These are phyloP conservation scores for Fagus sylvatica DNA, from an alignment of 306 rosid species.

Conservation along the genomic window DNA sequence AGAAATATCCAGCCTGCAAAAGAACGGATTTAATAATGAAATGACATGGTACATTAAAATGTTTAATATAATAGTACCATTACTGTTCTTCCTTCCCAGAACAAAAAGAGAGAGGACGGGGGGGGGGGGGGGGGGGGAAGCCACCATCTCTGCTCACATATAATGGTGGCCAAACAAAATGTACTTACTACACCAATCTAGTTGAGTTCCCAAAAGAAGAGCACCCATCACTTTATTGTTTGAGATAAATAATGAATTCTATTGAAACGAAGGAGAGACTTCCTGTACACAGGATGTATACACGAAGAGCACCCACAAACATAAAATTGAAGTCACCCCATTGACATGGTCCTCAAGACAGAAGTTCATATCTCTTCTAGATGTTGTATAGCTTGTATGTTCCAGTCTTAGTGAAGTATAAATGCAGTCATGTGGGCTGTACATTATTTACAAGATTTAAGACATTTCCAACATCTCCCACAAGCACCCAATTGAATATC, in stretches of 20 bases:
- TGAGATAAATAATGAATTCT: too few species aligned
- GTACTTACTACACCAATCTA: not conserved
- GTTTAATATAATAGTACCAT: not conserved
- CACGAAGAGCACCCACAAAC: too few species aligned
- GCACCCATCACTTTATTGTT: not conserved
- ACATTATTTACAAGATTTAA: not conserved
- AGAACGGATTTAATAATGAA: conserved; percentile 10
- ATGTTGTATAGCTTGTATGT: not conserved
- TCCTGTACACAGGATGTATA: too few species aligned
- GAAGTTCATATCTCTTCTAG: not conserved
- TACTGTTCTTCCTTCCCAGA: not conserved
- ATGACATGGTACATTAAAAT: conserved; percentile 1
- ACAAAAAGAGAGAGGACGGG: not conserved
- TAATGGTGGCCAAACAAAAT: not conserved
- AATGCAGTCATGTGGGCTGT: not conserved
- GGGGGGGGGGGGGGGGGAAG: too few species aligned
- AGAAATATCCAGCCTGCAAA: conserved; percentile 92
- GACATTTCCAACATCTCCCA: not conserved
- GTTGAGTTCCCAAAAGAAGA: not conserved
- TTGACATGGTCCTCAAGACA: not conserved
- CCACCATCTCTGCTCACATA: not conserved
- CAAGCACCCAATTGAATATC: not conserved
- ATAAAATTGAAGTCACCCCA: not conserved
- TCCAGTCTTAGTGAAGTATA: not conserved
- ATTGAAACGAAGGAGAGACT: too few species aligned